Base-by-base conservation (phyloP, 1,284 basidiomycete species). In the Heterobasidion annosum region DNA sequence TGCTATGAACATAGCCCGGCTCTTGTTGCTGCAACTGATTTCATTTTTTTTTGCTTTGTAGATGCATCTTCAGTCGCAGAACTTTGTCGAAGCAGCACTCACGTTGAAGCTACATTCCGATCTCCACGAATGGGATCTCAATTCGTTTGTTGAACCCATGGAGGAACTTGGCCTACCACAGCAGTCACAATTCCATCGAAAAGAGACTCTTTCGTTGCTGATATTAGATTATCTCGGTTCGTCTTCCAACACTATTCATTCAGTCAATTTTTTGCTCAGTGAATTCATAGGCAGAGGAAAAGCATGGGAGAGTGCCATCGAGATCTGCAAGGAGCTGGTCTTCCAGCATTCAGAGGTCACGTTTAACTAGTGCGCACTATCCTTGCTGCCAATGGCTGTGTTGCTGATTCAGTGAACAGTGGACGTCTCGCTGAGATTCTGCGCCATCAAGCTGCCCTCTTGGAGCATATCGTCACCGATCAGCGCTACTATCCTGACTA, bases 61-160 rank as follows among this genome's bases (percentile, higher is more conserved):
- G 81, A 88, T 93, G 77, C 91, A 93, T 64, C 73, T 93, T 0
- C 85, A 89, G 69, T 85, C 88, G 32, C 86, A 91, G 63, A 94
- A 96, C 69, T 92, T 91, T 64, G 85, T 93, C 9, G 93, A 96
- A 67, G 95, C 95, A 2, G 95, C 92, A 2, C 73, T 97, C 34
- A 96, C 94, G 0, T 75, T 98, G 57, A 93, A 93, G 67, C 69
- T 98, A 37, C 95, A 98, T 67, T 91, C 96, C 33, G 93, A 98
- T 66, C 76, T 97, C 3, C 92, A 97, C 64, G 82, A 89, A 49
- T 99, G 96, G 94, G 83, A 87, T 66, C 71, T 87, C 16, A 83
- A 83, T 57, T 77, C 83, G 0, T 87, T 92, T 59, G 82, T 93
- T 34, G 83, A 88, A 5, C 87, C 88, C 2, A 92, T 94, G 83